These are phyloP conservation scores for Oleoguttula mirabilis DNA, from an alignment of 495 filamentous ascomycete species.

Conservation along the genomic window DNA sequence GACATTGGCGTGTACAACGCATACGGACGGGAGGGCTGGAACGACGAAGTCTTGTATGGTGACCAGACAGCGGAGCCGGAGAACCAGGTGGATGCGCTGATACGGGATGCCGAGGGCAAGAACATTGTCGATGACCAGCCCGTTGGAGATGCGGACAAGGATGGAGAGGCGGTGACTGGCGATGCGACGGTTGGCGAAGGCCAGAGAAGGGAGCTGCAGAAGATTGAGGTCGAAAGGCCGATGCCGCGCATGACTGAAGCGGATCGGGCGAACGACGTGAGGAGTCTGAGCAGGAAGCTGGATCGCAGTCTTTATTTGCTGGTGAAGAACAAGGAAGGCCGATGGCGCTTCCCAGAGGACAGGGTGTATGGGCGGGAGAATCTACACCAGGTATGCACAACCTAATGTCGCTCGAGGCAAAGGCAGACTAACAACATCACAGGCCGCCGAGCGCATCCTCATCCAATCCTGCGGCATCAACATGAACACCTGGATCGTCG, in stretches of 20 bases:
- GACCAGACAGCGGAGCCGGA: constrained; percentile 48
- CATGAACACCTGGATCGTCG: constrained; percentile 99
- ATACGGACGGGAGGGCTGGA: constrained; percentile 68
- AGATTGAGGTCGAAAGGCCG: constrained; percentile 60
- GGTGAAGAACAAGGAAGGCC: constrained; percentile 53
- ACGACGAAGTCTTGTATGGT: constrained; percentile 79
- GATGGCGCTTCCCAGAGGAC: constrained; percentile 70
- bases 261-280: constrained; percentile 59
- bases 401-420: constrained; percentile 1
- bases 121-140: constrained; percentile 17
- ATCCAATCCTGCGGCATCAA: constrained; percentile 69
- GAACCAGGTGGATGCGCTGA: constrained; percentile 50
- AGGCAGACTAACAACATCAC: constrained; percentile 17
- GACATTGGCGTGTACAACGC: constrained; percentile 82
- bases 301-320: constrained; percentile 76
- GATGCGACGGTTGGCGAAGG: constrained; percentile 41
- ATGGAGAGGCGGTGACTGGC: constrained; percentile 38
- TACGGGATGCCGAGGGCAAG: constrained; percentile 64
- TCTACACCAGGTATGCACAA: constrained; percentile 55
- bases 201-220: constrained; percentile 39
- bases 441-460: constrained; percentile 76
- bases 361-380: constrained; percentile 55
- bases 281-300: constrained; percentile 64
- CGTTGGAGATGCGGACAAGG: constrained; percentile 16
- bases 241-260: constrained; percentile 63